Evolutionary conservation across 2,329 filamentous ascomycete genomes (phyloP), one percentile per base, ranked within the genome.

Genomic region (Plenodomus lindquistii): DNA sequence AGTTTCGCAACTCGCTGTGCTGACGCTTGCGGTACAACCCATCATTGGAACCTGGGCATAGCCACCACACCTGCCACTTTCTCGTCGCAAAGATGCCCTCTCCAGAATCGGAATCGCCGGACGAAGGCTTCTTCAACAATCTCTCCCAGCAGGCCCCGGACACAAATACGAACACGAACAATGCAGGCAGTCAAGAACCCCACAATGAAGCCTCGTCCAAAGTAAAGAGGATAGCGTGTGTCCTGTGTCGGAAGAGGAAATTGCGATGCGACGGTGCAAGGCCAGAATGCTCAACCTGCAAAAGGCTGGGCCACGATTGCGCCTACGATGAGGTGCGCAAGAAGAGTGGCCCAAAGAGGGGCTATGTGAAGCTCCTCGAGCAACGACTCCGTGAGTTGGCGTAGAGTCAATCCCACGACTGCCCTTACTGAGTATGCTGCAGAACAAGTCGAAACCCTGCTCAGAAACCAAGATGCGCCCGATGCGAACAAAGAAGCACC

Each of bases 301-400:
- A 88, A 24, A 81, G 92, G n/a, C 77, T 96, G 42, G 86, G 89
- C 37, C 92, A 97, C 73, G 83, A 87, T 46, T 96, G 92, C 75
- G 86, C 88, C 52, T 96, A 96, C 69, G 91, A 96, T 68, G 91
- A 96, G 76, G 87, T 93, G 62, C 84, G 92, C 69, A 89, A 91
- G 75, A 96, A 96, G 83, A 96, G 91, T 71, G 92, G 92, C 2
- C 92, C 92, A 2, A 96, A 96, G 78, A 83, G 92, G 69, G 92
- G 92, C 62, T 96, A 97, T 70, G 92, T 96, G 53, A 96, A 96
- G 78, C 87, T 91, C 50, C 76, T 97, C 60, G 94, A 97, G 74
- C 92, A 95, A 70, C 84, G 94, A 71, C 76, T 99, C 66, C 92
- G 91, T 96, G 80, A 77, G 88, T 76, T 11, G 42, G 43, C 37